phyloP scores from a whole-genome alignment of 108 stramenopile species.

The Cyclotella kingstonii region DNA sequence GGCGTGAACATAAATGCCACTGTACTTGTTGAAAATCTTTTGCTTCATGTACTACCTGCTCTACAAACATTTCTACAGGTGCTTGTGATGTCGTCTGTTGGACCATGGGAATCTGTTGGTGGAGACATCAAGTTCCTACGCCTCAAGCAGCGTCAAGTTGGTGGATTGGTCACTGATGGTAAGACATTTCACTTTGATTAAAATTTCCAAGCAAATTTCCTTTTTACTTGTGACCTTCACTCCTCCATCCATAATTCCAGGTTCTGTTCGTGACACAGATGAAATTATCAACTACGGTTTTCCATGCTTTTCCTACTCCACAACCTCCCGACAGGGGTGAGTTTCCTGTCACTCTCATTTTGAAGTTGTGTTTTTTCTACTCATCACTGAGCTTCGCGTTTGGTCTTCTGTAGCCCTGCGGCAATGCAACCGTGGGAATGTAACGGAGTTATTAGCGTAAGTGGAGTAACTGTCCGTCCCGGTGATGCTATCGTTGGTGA shows the following conservation, averaged over 20 bases:
- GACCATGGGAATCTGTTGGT: slow-evolving; percentile 83
- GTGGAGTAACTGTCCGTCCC: slow-evolving; percentile 76
- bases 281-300: slow-evolving; percentile 91
- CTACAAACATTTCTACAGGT: slow-evolving; percentile 35
- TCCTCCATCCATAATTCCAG: not conserved
- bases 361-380: slow-evolving; percentile 56
- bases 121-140: slow-evolving; percentile 91
- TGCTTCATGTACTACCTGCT: not conserved
- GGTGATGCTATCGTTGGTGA: slow-evolving; percentile 91
- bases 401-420: slow-evolving; percentile 45
- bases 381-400: slow-evolving; percentile 49
- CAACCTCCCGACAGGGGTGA: slow-evolving; percentile 53
- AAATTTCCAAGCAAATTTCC: not conserved
- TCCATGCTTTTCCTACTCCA: slow-evolving; percentile 66
- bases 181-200: not conserved
- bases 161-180: slow-evolving; percentile 89
- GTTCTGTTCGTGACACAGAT: slow-evolving; percentile 84
- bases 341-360: slow-evolving; percentile 36
- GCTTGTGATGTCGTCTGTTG: slow-evolving; percentile 79
- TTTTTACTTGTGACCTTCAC: not conserved
- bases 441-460: slow-evolving; percentile 72
- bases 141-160: slow-evolving; percentile 76
- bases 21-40: no score
- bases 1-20: no score
- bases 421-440: slow-evolving; percentile 93